Percentiles rank a stretch among this genome's conserved stretches.
Evolutionary conservation across 192 early-diverging fungal genomes (phyloP).

Genomic region (Podila minutissima): DNA sequence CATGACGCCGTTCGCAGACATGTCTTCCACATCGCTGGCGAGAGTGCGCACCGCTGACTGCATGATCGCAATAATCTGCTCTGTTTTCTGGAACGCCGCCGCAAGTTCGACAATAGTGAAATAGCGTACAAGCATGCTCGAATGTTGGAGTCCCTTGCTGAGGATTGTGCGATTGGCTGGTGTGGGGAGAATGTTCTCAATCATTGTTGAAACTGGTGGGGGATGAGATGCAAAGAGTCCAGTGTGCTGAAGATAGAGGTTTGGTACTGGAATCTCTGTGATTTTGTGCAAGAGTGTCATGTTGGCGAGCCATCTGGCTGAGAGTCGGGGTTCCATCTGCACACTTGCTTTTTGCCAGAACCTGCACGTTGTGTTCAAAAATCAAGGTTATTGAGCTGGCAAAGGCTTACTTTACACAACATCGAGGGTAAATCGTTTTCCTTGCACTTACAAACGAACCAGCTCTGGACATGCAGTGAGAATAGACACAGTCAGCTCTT

Average conservation of each 20-base stretch:
- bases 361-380: slow-evolving; percentile 32
- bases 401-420: not conserved
- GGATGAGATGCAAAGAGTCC: slow-evolving; percentile 57
- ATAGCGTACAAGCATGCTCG: slow-evolving; percentile 71
- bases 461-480: slow-evolving; percentile 78
- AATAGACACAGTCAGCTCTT: slow-evolving; percentile 70
- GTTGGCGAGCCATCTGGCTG: slow-evolving; percentile 78
- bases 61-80: slow-evolving; percentile 51
- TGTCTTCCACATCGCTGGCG: slow-evolving; percentile 22
- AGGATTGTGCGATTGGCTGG: slow-evolving; percentile 59
- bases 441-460: slow-evolving; percentile 67
- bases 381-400: not conserved
- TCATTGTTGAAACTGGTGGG: slow-evolving; percentile 64
- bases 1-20: not conserved
- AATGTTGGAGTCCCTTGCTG: slow-evolving; percentile 72
- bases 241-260: slow-evolving; percentile 55
- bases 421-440: not conserved
- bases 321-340: slow-evolving; percentile 79
- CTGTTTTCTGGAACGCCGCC: slow-evolving; percentile 70
- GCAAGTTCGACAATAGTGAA: slow-evolving; percentile 65
- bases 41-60: slow-evolving; percentile 30
- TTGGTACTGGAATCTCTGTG: slow-evolving; percentile 73
- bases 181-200: slow-evolving; percentile 77
- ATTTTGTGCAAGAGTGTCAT: slow-evolving; percentile 78
- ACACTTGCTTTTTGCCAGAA: slow-evolving; percentile 69